Base-by-base conservation (phyloP, 2,329 filamentous ascomycete species). In the Fusarium sp. region DNA sequence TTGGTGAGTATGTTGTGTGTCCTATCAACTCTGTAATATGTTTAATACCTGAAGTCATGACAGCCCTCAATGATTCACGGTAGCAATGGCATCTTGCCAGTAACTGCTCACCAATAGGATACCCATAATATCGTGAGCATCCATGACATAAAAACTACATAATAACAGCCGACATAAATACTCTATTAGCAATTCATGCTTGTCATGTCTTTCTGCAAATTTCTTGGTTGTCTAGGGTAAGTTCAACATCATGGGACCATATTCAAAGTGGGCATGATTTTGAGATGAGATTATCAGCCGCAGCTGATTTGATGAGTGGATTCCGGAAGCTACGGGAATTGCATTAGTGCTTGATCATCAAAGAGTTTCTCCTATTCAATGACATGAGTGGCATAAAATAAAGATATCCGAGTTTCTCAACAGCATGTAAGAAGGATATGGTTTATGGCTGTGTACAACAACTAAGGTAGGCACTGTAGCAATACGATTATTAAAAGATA, bases 291-390 rank as follows among this genome's bases (percentile, higher is more conserved):
- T 48, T 67, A 29, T 56, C 46, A 55, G 66, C 43, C 20, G 37
- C 43, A n/a, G 49, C 48, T 59, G 42, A 61, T 68, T 69, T 42
- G 29, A 56, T 56, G 50, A 67, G 67, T 70, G 67, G 60, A 60
- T 60, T 58, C 58, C 67, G 67, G 67, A 70, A 68, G 63, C 57
- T 53, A 31, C 67, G 62, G 67, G 66, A 39, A 52, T 44, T 44
- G 21, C 35, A 52, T 52, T 52, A 52, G 49, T 33, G 24, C 21
- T 20, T 49, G 37, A 38, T 47, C 37, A 43, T 18, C 26, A 35
- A 33, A 18, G 15, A 39, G 24, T 38, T 41, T 33, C 38, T 54
- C 38, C 42, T 50, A 37, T 28, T 41, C 26, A 35, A 60, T 31
- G 57, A 29, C 47, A 35, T 33, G 23, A 31, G 57, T 58, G 62